Evolutionary conservation across 2,329 filamentous ascomycete genomes (phyloP), one percentile per base, ranked within the genome.

Genomic region (Rhexocercosporidium sp.): DNA sequence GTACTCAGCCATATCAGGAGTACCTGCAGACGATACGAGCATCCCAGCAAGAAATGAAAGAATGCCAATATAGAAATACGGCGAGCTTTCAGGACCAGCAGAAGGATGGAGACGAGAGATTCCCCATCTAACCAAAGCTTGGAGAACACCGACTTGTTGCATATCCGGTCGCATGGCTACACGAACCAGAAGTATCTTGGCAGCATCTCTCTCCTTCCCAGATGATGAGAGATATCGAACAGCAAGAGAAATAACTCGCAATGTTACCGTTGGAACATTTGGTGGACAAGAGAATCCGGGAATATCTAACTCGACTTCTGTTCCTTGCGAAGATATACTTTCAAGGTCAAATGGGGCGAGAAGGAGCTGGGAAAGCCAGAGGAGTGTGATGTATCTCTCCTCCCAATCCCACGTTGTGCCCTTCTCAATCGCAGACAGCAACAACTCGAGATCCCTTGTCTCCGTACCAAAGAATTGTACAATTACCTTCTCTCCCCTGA

Each of bases 401-500:
- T 97, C 90, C 96, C 96, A 99, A 0, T 84, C 84, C 84, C 91
- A 88, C 1, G 73, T 70, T 20, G 22, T 56, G 47, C 72, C 72
- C 37, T 85, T 83, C 75, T 96, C 93, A 49, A 97, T 87, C 18
- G 91, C 90, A 1, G 85, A 84, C 9, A 97, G 83, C 68, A 99
- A 84, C 0, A 91, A 85, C 77, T 97, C 94, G 16, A 99, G 86
- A 75, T 94, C 91, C 75, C 87, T 90, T 1, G 94, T 91, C 78
- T 98, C 96, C 71, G 96, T 97, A 77, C 92, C 95, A 71, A 99
- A 83, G 76, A 98, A 97, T 49, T 93, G 88, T 62, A 94, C 89
- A 73, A 99, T 90, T 61, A 99, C 91, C 79, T 98, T 98, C 77
- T 96, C 90, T 27, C 96, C 95, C 62, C 96, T 88, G 60, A 98